These are phyloP conservation scores for Berkeleyomyces basicola DNA, from an alignment of 2,329 filamentous ascomycete species.

Conservation along the genomic window DNA sequence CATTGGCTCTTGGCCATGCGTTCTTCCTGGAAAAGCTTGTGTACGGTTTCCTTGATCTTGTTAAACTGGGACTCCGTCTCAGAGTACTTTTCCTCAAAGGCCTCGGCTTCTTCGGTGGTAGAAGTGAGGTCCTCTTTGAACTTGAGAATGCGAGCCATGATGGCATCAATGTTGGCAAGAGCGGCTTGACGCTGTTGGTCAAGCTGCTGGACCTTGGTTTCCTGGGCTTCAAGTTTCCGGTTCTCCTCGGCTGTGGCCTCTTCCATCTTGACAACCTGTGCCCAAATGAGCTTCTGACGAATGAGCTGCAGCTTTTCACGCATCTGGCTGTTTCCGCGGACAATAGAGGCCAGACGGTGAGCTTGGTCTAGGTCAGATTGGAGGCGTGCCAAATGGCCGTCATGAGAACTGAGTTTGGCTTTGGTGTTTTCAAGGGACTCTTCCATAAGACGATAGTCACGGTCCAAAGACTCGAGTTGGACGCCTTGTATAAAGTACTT, in stretches of 20 bases:
- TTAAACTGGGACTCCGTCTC: constrained; percentile 15
- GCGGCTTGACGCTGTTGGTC: neutral
- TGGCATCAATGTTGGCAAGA: neutral
- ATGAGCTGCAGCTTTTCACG: constrained; percentile 42
- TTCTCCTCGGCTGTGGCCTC: constrained; percentile 17
- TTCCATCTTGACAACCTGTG: constrained; percentile 68
- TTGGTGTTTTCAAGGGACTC: constrained; percentile 61
- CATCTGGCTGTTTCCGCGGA: constrained; percentile 50
- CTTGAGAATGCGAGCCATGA: constrained; percentile 9
- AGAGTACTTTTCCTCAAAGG: constrained; percentile 25
- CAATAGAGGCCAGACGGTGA: constrained; percentile 44
- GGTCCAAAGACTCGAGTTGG: constrained; percentile 78
- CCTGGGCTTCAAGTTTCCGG: neutral
- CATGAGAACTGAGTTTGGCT: constrained; percentile 41
- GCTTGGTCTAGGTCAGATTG: constrained; percentile 43
- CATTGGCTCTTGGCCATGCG: constrained; percentile 35
- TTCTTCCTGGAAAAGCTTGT: constrained; percentile 45
- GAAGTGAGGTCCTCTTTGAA: constrained; percentile 19
- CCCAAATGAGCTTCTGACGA: constrained; percentile 63
- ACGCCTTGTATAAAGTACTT: constrained; percentile 93
- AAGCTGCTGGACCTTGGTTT: neutral
- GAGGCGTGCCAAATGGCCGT: constrained; percentile 47
- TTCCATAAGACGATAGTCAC: constrained; percentile 73
- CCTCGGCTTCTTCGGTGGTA: constrained; percentile 19
- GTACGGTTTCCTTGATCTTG: constrained; percentile 26